Conservation (phyloP, 2,329 filamentous ascomycete genomes). For the Aspergillus fumigatus region DNA sequence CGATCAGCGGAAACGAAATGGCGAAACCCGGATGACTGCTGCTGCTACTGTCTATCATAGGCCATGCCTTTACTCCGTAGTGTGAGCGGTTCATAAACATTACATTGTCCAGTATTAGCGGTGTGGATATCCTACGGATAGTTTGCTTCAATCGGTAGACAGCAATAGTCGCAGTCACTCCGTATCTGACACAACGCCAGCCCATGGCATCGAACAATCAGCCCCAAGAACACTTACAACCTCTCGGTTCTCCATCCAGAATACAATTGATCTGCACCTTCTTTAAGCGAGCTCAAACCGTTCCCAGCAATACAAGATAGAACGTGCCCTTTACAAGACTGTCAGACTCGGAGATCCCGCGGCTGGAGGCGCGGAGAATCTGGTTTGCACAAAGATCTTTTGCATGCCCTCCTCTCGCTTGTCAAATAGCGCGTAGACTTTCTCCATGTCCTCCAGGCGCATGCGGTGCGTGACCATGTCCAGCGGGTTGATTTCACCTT, state of each 20-base stretch:
- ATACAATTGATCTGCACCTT: not conserved
- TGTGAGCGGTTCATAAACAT: not conserved
- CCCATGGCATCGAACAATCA: not conserved
- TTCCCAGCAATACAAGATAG: not conserved
- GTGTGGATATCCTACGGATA: not conserved
- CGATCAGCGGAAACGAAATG: slow-evolving; percentile 11
- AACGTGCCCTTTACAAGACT: slow-evolving; percentile 19
- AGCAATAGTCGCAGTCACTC: no score
- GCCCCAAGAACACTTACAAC: not conserved
- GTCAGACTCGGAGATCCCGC: slow-evolving; percentile 50
- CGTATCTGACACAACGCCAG: not conserved
- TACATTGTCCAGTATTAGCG: no score
- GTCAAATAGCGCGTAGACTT: slow-evolving; percentile 62
- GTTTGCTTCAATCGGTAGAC: no score
- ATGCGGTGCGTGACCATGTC: slow-evolving; percentile 80
- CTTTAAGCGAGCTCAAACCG: not conserved
- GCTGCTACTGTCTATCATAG: no score
- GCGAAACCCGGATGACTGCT: slow-evolving; percentile 6
- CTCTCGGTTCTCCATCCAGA: not conserved
- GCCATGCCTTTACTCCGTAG: no score
- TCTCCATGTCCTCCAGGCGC: slow-evolving; percentile 66
- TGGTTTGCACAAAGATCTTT: slow-evolving; percentile 68
- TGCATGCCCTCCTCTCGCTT: slow-evolving; percentile 60
- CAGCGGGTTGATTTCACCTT: slow-evolving; percentile 65
- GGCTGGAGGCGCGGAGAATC: slow-evolving; percentile 50